These are phyloP conservation scores for Lagenaria siceraria DNA, from an alignment of 306 rosid genomes.

Conservation along the genomic window DNA sequence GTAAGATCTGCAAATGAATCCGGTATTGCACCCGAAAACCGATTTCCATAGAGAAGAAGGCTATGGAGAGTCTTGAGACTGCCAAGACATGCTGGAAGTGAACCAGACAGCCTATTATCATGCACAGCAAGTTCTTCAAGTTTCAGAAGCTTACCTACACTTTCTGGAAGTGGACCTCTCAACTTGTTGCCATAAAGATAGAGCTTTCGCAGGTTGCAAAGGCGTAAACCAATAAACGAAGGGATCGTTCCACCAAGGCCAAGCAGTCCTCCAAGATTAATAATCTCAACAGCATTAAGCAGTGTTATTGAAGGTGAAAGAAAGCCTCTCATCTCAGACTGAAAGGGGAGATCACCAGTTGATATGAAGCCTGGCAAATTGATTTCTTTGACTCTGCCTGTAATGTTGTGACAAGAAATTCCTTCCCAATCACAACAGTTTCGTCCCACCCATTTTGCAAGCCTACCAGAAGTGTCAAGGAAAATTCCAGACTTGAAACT, in stretches of 20 bases:
- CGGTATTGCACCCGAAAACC: constrained; percentile 59
- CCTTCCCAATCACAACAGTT: constrained; percentile 62
- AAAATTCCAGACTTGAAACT: constrained; percentile 47
- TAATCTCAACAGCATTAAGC: constrained; percentile 38
- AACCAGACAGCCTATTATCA: constrained; percentile 68
- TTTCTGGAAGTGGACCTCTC: constrained; percentile 49
- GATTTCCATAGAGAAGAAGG: constrained; percentile 71
- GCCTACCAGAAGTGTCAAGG: constrained; percentile 41
- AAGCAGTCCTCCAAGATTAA: constrained; percentile 16
- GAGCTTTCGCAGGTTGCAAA: constrained; percentile 40
- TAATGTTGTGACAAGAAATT: constrained; percentile 35
- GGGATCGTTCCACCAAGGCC: constrained; percentile 1
- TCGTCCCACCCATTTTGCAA: constrained; percentile 36
- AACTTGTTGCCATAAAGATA: constrained; percentile 45
- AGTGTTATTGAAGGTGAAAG: constrained; percentile 44
- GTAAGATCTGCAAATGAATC: constrained; percentile 66
- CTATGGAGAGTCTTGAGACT: constrained; percentile 64
- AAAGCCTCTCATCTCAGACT: constrained; percentile 42
- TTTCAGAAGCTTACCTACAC: constrained; percentile 41
- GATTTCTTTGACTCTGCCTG: constrained; percentile 43
- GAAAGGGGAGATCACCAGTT: constrained; percentile 20
- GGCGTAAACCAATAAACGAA: neutral
- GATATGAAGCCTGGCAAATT: constrained; percentile 45
- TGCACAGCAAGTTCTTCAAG: constrained; percentile 41
- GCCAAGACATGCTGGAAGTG: constrained; percentile 53